phyloP scores from a whole-genome alignment of 768 basidiomycete species.

The Dioszegia aurantiaca region DNA sequence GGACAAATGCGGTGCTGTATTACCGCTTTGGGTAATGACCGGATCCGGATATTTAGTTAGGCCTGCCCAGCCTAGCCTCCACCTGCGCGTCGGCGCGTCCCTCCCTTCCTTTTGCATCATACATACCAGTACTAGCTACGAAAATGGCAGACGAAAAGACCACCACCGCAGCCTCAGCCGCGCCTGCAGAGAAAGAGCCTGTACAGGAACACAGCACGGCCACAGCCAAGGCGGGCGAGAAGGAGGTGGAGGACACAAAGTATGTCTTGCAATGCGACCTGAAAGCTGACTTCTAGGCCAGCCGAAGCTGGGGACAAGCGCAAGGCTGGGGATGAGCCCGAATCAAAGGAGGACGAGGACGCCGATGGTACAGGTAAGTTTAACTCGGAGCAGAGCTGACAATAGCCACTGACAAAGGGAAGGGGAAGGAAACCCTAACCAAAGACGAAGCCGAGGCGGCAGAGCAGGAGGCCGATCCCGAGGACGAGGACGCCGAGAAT shows the following conservation, averaged over 20 bases:
- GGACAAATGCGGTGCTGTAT: too few relatives aligned
- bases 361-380: conserved; percentile 27
- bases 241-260: background rate
- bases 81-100: background rate
- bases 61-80: too few relatives aligned
- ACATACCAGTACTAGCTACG: too few relatives aligned
- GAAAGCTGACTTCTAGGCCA: background rate
- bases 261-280: background rate
- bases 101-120: background rate
- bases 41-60: too few relatives aligned
- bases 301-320: conserved; percentile 37
- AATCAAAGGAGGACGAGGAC: conserved; percentile 2
- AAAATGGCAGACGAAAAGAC: conserved; percentile 26
- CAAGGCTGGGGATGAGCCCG: conserved; percentile 26
- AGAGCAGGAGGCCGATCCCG: conserved; percentile 43
- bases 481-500: conserved; percentile 55
- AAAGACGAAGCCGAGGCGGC: conserved; percentile 25
- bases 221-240: background rate
- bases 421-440: conserved; percentile 24
- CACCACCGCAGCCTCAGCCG: conserved; percentile 1
- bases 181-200: background rate
- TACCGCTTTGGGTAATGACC: too few relatives aligned
- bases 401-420: conserved; percentile 23
- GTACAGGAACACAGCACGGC: too few relatives aligned
- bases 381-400: background rate